Evolutionary conservation across 2,329 filamentous ascomycete genomes (phyloP), one percentile per base, ranked within the genome.

Genomic region (Ascosphaera apis): DNA sequence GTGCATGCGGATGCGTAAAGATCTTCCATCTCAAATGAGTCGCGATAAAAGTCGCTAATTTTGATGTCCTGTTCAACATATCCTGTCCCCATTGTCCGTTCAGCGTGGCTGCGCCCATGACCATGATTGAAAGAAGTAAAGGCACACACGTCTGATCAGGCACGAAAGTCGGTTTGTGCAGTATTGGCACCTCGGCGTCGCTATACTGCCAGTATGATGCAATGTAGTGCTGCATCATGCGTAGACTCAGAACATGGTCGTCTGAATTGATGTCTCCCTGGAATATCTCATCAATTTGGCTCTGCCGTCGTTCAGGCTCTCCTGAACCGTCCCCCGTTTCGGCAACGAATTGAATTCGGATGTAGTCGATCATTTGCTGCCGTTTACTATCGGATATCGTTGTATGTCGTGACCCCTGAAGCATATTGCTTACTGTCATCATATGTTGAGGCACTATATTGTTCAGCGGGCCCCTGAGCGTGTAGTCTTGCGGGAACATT

Each of bases 1-100:
- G 67, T 56, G 91, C 93, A 54, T 84, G 81, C 11, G 69, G 65
- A 50, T 93, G 78, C 66, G 84, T 88, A 51, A 95, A 93, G 27
- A 93, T 78, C 52, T 91, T 80, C 81, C 84, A 93, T 37, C 88
- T 70, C n/a, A 93, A 60, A 55, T 93, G 81, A 73, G 80, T 88
- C 1, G 82, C 83, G 23, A 93, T 58, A 47, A 95, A 92, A 51
- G 84, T 86, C 16, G 84, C 81, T 15, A 95, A 60, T 43, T 84
- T 72, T 1, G 80, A 74, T n/a, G 79, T 81, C 12, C 72, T 69
- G 47, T 77, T 70, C 4, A 77, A 83, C 2, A 79, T 62, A 37
- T 76, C 70, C 18, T 70, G 66, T 0, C 79, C 76, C 49, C 91
- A 76, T 1, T 71, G 73, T 50, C 81, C 81, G 49, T 93, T 84